Evolutionary conservation across 179 eudicot species (phyloP), one percentile per base, ranked within the genome.

Genomic region (Beta lomatogona): DNA sequence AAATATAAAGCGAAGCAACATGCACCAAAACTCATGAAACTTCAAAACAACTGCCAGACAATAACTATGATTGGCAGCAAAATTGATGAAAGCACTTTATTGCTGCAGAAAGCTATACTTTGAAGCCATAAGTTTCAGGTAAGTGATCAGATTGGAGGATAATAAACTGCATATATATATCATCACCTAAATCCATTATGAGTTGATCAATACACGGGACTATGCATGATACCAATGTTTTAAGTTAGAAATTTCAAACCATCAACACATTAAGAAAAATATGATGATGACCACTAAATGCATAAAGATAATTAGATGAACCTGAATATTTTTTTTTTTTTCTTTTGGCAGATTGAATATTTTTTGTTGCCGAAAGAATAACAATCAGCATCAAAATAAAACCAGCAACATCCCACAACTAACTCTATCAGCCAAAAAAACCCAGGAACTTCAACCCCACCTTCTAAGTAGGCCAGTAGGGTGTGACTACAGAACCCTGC

Each of bases 1-100:
- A 78, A 46, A 57, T n/a, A 13, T 55, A 78, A 31, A 48, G 44
- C 54, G 80, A 66, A 78, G 52, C 70, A 72, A 68, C 58, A 59
- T 50, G 65, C 67, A n/a, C 69, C 9, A 77, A 15, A n/a, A 41
- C 50, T 48, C 53, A 6, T 55, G 67, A 63, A 78, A 69, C 21
- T 31, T 53, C 28, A 72, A 64, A 58, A 71, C 12, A 46, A 48
- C 72, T 54, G 15, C 48, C 21, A 2, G 36, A 70, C 15, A 50
- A 18, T 53, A 61, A 44, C 71, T 48, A 66, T 14, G 44, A 22
- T 73, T 9, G 57, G 13, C 48, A 53, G 50, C 16, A 70, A 59
- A 46, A 48, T 16, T 3, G 36, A 79, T 13, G 21, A 46, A 28
- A 69, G 52, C 65, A 69, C 9, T 44, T 54, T 14, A 59, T 46